phyloP scores from a whole-genome alignment of 2,329 filamentous ascomycete species.

The Colletotrichum higginsianum region DNA sequence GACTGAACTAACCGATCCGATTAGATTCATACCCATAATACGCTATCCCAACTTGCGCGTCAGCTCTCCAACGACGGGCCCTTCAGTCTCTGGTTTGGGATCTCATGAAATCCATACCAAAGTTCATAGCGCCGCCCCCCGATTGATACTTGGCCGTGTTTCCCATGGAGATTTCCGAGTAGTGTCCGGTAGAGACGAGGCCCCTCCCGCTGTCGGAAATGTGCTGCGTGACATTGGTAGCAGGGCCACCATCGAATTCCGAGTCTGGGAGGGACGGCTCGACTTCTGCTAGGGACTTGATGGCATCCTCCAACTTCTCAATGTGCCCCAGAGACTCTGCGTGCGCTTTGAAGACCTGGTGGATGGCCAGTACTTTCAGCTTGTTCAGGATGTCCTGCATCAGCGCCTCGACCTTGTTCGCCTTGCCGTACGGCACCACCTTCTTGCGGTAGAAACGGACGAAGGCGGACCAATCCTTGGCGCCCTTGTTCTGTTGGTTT shows the following conservation, averaged over 20 bases:
- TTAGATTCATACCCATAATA: not conserved
- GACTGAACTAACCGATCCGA: constrained; percentile 2
- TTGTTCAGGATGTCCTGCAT: constrained; percentile 23
- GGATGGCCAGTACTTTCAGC: constrained; percentile 21
- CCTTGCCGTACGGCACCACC: constrained; percentile 16
- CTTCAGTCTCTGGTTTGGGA: not conserved
- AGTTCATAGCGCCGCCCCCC: constrained; percentile 14
- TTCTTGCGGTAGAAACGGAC: constrained; percentile 21
- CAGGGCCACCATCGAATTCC: constrained; percentile 7
- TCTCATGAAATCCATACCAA: constrained; percentile 21
- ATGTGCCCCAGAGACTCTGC: constrained; percentile 17
- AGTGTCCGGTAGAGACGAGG: constrained; percentile 1
- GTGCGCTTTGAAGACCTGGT: constrained; percentile 14
- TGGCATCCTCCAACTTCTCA: constrained; percentile 12
- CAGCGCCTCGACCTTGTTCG: constrained; percentile 26
- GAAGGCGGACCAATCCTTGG: constrained; percentile 13
- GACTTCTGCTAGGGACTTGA: constrained; percentile 21
- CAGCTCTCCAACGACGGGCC: not conserved
- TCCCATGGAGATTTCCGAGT: constrained; percentile 16
- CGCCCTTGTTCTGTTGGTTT: constrained; percentile 5
- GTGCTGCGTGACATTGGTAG: not conserved
- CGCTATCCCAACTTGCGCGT: not conserved
- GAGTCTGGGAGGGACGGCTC: constrained; percentile 27
- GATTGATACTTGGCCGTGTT: not conserved
- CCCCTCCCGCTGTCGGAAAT: constrained; percentile 12